These are phyloP conservation scores for Trichaptum fuscoviolaceum DNA, from an alignment of 768 basidiomycete species.

Conservation along the genomic window DNA sequence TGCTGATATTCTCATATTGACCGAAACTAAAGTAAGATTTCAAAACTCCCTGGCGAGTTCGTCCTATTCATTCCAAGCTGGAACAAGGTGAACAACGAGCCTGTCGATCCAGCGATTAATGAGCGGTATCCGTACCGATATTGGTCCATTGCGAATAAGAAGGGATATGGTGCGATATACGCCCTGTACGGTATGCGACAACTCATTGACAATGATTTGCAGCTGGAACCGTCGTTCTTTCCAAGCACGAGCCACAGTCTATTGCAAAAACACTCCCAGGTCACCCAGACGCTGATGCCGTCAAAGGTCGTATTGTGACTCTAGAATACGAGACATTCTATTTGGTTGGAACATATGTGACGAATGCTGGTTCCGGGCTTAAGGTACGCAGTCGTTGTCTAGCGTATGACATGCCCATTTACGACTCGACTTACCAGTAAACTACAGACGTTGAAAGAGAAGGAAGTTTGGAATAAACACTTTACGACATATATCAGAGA, in stretches of 20 bases:
- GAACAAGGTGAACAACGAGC: conserved; percentile 62
- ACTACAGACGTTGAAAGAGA: conserved; percentile 62
- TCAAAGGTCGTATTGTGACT: conserved; percentile 76
- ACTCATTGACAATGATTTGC: not conserved
- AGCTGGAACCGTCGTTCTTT: conserved; percentile 82
- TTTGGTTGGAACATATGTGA: conserved; percentile 76
- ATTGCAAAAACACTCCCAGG: conserved; percentile 67
- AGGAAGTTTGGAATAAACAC: conserved; percentile 75
- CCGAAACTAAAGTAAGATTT: conserved; percentile 71
- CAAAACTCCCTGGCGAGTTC: not conserved
- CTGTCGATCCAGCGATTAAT: conserved; percentile 52
- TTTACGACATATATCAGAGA: conserved; percentile 69
- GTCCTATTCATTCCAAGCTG: not conserved
- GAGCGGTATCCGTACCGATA: conserved; percentile 62
- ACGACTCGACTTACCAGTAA: not conserved
- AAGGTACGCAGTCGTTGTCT: conserved; percentile 42
- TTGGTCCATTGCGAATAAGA: conserved; percentile 76
- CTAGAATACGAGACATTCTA: conserved; percentile 72
- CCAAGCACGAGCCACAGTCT: conserved; percentile 66
- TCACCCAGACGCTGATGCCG: conserved; percentile 55
- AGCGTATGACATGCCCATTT: not conserved
- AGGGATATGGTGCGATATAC: conserved; percentile 60
- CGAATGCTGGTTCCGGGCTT: conserved; percentile 72
- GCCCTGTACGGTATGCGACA: not conserved
- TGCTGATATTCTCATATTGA: conserved; percentile 77